Conservation (phyloP, 2,329 filamentous ascomycete species). For the Penicillium sp. region DNA sequence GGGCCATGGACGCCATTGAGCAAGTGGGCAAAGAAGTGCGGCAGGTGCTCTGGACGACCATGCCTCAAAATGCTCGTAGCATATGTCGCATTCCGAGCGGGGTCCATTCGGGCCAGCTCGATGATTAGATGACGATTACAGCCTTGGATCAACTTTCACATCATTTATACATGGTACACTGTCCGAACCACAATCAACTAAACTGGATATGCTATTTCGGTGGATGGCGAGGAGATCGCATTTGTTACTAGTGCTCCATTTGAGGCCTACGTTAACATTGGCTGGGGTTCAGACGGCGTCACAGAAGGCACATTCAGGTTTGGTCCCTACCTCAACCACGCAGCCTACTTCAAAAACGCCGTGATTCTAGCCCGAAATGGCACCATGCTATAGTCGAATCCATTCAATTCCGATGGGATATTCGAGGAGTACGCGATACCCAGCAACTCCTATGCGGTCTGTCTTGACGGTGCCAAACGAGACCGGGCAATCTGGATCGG, state of each 20-base stretch:
- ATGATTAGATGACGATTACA: neutral
- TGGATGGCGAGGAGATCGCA: too few species aligned
- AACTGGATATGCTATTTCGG: too few species aligned
- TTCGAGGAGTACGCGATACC: constrained; percentile 1
- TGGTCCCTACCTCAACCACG: too few species aligned
- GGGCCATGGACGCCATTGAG: constrained; percentile 86
- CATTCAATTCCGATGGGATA: too few species aligned
- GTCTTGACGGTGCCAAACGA: constrained; percentile 38
- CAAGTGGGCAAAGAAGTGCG: constrained; percentile 79
- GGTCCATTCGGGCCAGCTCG: constrained; percentile 9
- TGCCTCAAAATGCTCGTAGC: constrained; percentile 55
- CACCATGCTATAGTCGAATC: too few species aligned
- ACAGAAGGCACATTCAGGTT: neutral
- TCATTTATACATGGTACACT: neutral
- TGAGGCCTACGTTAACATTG: too few species aligned
- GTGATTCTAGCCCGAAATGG: too few species aligned
- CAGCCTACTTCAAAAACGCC: too few species aligned
- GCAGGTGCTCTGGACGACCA: constrained; percentile 81
- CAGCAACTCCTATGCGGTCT: constrained; percentile 14
- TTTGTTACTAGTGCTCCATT: too few species aligned
- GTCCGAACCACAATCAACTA: too few species aligned
- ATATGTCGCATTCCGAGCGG: constrained; percentile 65
- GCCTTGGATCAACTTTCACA: neutral
- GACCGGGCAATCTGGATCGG: constrained; percentile 56
- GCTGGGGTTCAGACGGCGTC: too few species aligned